Conservation (phyloP, 140 eudicot species). For the Oenanthe javanica region DNA sequence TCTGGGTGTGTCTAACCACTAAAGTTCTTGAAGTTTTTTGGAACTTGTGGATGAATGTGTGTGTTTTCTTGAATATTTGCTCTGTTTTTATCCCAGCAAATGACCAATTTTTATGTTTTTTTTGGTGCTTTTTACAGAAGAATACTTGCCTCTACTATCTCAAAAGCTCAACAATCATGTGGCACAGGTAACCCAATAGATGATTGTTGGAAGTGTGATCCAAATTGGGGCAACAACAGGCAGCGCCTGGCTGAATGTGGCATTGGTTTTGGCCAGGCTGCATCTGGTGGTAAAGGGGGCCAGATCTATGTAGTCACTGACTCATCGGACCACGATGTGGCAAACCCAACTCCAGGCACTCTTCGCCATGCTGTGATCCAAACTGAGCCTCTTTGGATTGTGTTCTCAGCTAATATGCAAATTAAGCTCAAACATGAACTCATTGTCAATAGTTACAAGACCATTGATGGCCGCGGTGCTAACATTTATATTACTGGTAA, state of each 20-base stretch:
- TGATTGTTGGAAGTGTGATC: slow-evolving; percentile 90
- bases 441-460: slow-evolving; percentile 56
- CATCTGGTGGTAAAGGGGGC: slow-evolving; percentile 77
- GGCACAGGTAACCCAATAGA: slow-evolving; percentile 85
- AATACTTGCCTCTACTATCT: slow-evolving; percentile 23
- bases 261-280: slow-evolving; percentile 65
- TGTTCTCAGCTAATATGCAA: slow-evolving; percentile 49
- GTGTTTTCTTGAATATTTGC: neutral
- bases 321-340: slow-evolving; percentile 64
- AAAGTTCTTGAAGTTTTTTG: neutral
- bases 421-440: slow-evolving; percentile 63
- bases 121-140: slow-evolving; percentile 33
- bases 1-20: neutral
- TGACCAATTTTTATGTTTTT: neutral
- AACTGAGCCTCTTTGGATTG: slow-evolving; percentile 69
- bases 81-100: neutral
- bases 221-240: slow-evolving; percentile 60
- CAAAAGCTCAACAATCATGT: slow-evolving; percentile 29
- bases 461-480: slow-evolving; percentile 80
- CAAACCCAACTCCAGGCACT: slow-evolving; percentile 67
- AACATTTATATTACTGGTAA: slow-evolving; percentile 60
- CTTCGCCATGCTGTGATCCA: slow-evolving; percentile 75
- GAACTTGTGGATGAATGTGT: neutral
- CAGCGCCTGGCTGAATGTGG: slow-evolving; percentile 76
- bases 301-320: slow-evolving; percentile 63